Conservation (phyloP, 495 filamentous ascomycete species). For the Podospora pseudoanserina region DNA sequence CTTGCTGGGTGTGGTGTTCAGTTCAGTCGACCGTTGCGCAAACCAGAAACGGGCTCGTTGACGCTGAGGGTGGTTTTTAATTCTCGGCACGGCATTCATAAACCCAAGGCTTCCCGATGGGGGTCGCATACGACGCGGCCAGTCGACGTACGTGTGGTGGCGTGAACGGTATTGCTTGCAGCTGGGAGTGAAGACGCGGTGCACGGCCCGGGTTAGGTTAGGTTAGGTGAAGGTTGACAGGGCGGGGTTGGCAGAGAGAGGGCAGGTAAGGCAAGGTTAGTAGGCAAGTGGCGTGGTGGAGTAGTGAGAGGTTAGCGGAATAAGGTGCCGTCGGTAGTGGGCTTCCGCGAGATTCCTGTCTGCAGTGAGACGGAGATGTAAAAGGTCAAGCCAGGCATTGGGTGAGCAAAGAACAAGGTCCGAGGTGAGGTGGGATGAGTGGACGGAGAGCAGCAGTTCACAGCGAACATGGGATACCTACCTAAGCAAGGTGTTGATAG, state of each 20-base stretch:
- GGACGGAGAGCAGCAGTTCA: not conserved
- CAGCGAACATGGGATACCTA: not conserved
- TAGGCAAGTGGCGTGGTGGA: slow-evolving; percentile 1
- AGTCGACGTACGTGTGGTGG: not conserved
- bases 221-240: not conserved
- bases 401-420: not conserved
- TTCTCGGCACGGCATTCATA: not conserved
- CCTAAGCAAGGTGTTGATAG: not conserved
- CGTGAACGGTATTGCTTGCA: not conserved
- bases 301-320: not conserved
- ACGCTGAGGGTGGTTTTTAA: not conserved
- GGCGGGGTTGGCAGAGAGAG: not conserved
- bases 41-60: not conserved
- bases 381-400: not conserved
- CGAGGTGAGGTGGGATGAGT: slow-evolving; percentile 1
- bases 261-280: not conserved
- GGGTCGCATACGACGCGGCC: slow-evolving; percentile 1
- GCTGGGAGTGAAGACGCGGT: not conserved
- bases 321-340: not conserved
- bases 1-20: not conserved
- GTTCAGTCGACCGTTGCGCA: not conserved
- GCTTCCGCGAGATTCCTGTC: slow-evolving; percentile 4
- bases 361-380: not conserved
- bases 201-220: not conserved
- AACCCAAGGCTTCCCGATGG: not conserved